Percentiles rank a stretch among this genome's conserved stretches.
Conservation (phyloP, 179 eudicot species). For the Spergularia azorica region DNA sequence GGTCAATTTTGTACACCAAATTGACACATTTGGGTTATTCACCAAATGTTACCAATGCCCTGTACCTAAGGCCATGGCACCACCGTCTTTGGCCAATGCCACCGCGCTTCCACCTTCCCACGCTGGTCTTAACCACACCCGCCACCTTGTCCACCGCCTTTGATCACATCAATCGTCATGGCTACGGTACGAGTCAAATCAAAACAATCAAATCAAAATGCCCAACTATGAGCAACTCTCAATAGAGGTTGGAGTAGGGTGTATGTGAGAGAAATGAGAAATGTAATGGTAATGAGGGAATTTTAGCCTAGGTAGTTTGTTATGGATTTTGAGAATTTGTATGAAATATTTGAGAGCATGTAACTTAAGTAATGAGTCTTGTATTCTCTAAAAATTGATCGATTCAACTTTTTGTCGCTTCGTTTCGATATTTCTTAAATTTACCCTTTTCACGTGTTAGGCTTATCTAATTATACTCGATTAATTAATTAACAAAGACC, state of each 20-base stretch:
- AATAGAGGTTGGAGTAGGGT: neutral
- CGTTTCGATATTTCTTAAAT: neutral
- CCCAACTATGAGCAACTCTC: neutral
- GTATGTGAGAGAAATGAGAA: neutral
- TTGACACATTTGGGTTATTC: slow-evolving; percentile 40
- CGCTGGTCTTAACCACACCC: slow-evolving; percentile 28
- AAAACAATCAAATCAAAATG: neutral
- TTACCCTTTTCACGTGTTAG: neutral
- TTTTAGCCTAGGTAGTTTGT: slow-evolving; percentile 7
- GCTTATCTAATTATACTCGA: neutral
- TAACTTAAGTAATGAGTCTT: neutral
- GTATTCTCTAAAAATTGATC: neutral
- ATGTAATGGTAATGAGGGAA: neutral
- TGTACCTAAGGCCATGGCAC: slow-evolving; percentile 16
- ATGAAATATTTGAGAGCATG: slow-evolving; percentile 9
- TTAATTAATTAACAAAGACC: neutral
- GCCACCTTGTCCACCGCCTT: slow-evolving; percentile 28
- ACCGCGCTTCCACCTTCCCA: slow-evolving; percentile 36
- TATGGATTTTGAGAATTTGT: slow-evolving; percentile 10
- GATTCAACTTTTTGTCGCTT: neutral
- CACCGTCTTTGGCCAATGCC: slow-evolving; percentile 10
- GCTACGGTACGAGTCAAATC: neutral
- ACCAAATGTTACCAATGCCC: slow-evolving; percentile 45
- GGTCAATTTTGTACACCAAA: slow-evolving; percentile 42
- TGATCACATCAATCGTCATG: slow-evolving; percentile 3